These are phyloP conservation scores for Debaryomycetaceae sp. DNA, from an alignment of 1,139 yeast genomes.

Conservation along the genomic window DNA sequence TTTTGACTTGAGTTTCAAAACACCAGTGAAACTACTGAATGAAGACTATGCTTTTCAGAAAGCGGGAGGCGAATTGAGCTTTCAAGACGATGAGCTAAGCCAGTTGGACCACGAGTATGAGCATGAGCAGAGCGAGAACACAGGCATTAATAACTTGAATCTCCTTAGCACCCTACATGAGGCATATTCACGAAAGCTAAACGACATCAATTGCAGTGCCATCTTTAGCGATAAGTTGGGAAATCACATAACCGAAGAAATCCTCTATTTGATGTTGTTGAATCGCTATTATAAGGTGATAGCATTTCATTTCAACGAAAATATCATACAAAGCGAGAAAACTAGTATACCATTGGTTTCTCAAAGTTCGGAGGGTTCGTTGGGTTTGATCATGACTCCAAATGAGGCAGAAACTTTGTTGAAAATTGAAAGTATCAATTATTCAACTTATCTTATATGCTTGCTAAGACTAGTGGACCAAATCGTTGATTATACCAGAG, in stretches of 20 bases:
- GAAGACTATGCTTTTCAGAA: not conserved
- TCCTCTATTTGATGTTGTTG: slow-evolving; percentile 15
- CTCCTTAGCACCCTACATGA: slow-evolving; percentile 2
- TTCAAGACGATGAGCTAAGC: not conserved
- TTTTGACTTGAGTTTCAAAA: not conserved
- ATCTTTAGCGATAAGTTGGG: slow-evolving; percentile 18
- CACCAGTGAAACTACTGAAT: slow-evolving; percentile 1
- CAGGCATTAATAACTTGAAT: slow-evolving; percentile 2
- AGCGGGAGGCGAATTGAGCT: not conserved
- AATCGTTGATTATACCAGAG: slow-evolving; percentile 29
- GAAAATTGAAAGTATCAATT: slow-evolving; percentile 14
- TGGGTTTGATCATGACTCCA: slow-evolving; percentile 21
- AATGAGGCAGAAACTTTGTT: slow-evolving; percentile 13
- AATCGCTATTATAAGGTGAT: slow-evolving; percentile 19
- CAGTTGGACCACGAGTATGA: not conserved
- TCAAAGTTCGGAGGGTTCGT: slow-evolving; percentile 4
- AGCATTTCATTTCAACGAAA: slow-evolving; percentile 5
- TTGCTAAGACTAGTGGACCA: slow-evolving; percentile 22
- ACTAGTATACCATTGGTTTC: slow-evolving; percentile 11
- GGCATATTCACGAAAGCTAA: not conserved
- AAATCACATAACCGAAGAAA: slow-evolving; percentile 21
- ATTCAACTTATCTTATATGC: slow-evolving; percentile 21
- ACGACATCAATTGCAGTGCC: slow-evolving; percentile 12
- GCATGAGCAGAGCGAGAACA: not conserved
- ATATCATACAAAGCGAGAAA: slow-evolving; percentile 4